Conservation (phyloP, 1,284 basidiomycete species). For the Trichosporon sp. region DNA sequence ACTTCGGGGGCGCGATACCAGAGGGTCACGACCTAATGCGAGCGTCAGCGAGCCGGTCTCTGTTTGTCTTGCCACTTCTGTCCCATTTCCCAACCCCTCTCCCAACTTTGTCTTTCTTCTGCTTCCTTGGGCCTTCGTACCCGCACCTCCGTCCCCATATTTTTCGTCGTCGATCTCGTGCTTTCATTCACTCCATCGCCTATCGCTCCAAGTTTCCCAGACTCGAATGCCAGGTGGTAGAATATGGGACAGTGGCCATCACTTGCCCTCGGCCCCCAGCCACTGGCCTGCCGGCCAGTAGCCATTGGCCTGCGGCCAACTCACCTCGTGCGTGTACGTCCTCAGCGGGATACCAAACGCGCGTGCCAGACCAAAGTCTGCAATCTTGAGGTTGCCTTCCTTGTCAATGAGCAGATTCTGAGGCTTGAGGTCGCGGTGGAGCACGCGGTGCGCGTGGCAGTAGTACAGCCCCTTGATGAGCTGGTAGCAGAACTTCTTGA, state of each 20-base stretch:
- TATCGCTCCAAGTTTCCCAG: too few species aligned
- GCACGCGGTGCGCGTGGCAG: conserved; percentile 96
- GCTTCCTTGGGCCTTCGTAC: too few species aligned
- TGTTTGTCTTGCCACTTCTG: neutral
- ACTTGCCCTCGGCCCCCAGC: too few species aligned
- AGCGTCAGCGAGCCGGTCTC: neutral
- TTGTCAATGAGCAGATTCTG: conserved; percentile 97
- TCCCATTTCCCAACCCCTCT: neutral
- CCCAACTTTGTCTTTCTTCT: too few species aligned
- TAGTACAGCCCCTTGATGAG: conserved; percentile 95
- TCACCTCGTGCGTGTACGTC: conserved; percentile 89
- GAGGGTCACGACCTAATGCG: conserved; percentile 78
- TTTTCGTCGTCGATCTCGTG: too few species aligned
- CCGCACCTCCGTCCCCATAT: too few species aligned
- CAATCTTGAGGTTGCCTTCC: conserved; percentile 95
- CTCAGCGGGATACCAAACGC: conserved; percentile 95
- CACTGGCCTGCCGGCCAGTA: neutral
- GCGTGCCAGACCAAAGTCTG: conserved; percentile 85
- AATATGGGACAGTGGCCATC: too few species aligned
- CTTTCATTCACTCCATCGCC: too few species aligned
- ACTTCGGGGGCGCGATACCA: conserved; percentile 99
- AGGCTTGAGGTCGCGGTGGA: conserved; percentile 95
- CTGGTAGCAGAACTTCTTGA: conserved; percentile 71
- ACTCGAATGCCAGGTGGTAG: too few species aligned
- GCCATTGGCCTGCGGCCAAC: conserved; percentile 24